Evolutionary conservation across 495 filamentous ascomycete species (phyloP), one percentile per base, ranked within the genome.

Genomic region (Neurospora africana): DNA sequence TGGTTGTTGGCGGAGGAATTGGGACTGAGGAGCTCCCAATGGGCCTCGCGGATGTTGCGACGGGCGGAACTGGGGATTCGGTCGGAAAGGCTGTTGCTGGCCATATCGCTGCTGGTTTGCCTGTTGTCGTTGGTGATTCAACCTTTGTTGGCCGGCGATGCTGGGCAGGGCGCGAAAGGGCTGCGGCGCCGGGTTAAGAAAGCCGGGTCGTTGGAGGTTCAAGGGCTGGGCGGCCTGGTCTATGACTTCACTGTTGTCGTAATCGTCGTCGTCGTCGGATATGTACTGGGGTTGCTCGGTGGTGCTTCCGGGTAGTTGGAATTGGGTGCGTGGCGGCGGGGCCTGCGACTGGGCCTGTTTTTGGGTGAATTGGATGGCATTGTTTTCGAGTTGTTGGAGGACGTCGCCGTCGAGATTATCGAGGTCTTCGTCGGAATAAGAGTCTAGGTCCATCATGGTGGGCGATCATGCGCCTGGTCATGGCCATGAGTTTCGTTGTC

Each of bases 361-460:
- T 68, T 86, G 84, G 36, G 84, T 86, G 68, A 77, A 79, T 70
- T 83, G 81, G 72, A 86, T 80, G 35, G 84, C 84, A 73, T 81
- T 81, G 76, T 84, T 80, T 72, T 86, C 84, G 58, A 86, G 81
- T 71, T 85, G 78, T 69, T 84, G 77, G 19, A 85, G 75, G 37
- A 75, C 74, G 36, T 78, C 79, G 72, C 79, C 81, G 77, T 83
- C 78, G n/a, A 86, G 79, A 61, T 79, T 75, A 71, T 85, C 83
- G 75, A 86, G 79, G 36, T 79, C 83, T 74, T 84, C 84, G 73
- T 86, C 84, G 33, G 81, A 83, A 53, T 81, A 86, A 11, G 83
- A 81, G 79, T 86, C 84, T 81, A 86, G 84, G 70, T 73, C 68
- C 69, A 61, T 65, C 69, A 37, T 33, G 30, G 41, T 53, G 33